Conservation (phyloP, 495 filamentous ascomycete genomes). For the Tuber melanosporum region DNA sequence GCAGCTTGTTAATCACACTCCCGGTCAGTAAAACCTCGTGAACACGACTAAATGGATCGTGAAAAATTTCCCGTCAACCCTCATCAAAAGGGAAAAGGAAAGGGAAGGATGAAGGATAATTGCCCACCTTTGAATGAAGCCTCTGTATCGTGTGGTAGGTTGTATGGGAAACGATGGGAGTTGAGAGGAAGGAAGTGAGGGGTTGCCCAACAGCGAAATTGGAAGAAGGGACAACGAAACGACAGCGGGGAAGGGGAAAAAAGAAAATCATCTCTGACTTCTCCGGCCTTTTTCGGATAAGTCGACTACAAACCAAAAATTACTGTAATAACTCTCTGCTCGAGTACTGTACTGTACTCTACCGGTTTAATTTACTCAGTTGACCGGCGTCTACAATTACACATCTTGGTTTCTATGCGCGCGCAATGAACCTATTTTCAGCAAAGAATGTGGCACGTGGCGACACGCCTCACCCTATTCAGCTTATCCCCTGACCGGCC, state of each 20-base stretch:
- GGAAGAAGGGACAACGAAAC: slow-evolving; percentile 26
- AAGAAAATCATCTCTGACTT: not conserved
- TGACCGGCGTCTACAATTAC: not conserved
- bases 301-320: not conserved
- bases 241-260: slow-evolving; percentile 12
- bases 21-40: slow-evolving; percentile 1
- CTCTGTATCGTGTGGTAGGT: not conserved
- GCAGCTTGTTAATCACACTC: slow-evolving; percentile 11
- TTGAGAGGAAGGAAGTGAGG: slow-evolving; percentile 17
- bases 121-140: not conserved
- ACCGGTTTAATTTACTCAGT: not conserved
- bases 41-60: not conserved
- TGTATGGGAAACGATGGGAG: slow-evolving; percentile 14
- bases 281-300: not conserved
- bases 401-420: not conserved
- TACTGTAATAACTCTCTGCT: not conserved
- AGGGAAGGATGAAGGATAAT: not conserved
- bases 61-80: not conserved
- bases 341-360: not conserved
- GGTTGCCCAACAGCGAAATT: not conserved
- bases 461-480: not conserved
- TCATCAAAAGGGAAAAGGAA: not conserved
- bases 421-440: not conserved
- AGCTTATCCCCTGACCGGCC: not conserved
- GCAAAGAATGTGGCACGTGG: not conserved